Evolutionary conservation across 2,329 filamentous ascomycete species (phyloP).

Genomic region (Trichoderma sp.): DNA sequence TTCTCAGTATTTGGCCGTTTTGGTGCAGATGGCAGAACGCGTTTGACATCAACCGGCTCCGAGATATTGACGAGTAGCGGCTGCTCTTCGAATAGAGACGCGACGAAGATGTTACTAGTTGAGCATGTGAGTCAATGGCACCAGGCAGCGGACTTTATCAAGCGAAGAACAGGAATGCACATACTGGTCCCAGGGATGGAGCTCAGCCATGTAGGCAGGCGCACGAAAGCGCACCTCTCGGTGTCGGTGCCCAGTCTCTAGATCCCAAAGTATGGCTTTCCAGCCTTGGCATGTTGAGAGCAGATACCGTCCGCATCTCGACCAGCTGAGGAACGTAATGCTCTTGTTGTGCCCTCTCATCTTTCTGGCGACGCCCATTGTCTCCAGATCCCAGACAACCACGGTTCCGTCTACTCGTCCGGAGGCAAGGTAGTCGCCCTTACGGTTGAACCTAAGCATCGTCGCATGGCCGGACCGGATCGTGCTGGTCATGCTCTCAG

Average conservation of each 20-base stretch:
- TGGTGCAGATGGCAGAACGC: constrained; percentile 77
- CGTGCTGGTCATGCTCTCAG: constrained; percentile 84
- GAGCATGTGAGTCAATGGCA: constrained; percentile 22
- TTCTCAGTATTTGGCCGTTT: constrained; percentile 70
- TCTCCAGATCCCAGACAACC: constrained; percentile 96
- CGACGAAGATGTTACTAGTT: constrained; percentile 76
- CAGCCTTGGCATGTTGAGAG: constrained; percentile 93
- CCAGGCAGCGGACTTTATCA: neutral
- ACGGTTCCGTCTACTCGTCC: constrained; percentile 93
- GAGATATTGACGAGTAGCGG: constrained; percentile 84
- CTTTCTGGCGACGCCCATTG: constrained; percentile 93
- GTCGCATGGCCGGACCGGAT: constrained; percentile 72
- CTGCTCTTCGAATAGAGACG: constrained; percentile 90
- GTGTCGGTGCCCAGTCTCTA: constrained; percentile 68
- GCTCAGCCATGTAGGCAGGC: constrained; percentile 91
- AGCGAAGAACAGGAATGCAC: constrained; percentile 23
- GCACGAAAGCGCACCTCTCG: constrained; percentile 89
- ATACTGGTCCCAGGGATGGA: constrained; percentile 88
- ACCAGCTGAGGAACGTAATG: constrained; percentile 95
- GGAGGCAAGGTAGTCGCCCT: constrained; percentile 91
- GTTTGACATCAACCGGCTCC: constrained; percentile 68
- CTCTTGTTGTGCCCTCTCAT: constrained; percentile 89
- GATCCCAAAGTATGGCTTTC: constrained; percentile 95
- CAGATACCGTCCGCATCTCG: constrained; percentile 84
- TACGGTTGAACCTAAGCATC: constrained; percentile 83